Conservation (phyloP, 2,329 filamentous ascomycete genomes). For the Diaporthe citrichinensis region DNA sequence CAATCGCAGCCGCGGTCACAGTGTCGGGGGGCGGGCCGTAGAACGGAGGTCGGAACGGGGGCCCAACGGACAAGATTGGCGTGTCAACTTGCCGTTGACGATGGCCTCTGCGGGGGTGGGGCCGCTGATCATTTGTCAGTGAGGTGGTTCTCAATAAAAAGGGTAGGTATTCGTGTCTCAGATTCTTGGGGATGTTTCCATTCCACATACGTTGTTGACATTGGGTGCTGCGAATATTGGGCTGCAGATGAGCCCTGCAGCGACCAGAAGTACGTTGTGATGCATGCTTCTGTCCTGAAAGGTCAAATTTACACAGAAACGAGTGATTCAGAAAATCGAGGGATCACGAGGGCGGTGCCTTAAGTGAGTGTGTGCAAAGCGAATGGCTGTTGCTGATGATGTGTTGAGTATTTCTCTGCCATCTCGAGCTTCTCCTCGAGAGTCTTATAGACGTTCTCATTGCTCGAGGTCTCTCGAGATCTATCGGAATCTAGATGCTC, state of each 20-base stretch:
- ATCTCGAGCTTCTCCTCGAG: constrained; percentile 28
- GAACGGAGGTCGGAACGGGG: not conserved
- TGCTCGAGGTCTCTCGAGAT: not conserved
- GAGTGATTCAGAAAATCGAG: constrained; percentile 19
- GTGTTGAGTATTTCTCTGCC: not conserved
- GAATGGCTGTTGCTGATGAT: constrained; percentile 32
- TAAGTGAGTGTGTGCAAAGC: constrained; percentile 30
- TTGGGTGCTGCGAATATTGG: constrained; percentile 28
- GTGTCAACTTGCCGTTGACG: constrained; percentile 10
- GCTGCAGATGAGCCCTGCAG: constrained; percentile 16
- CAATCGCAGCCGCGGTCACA: not conserved
- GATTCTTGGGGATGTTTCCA: not conserved
- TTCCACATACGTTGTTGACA: constrained; percentile 15
- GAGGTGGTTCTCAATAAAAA: not conserved
- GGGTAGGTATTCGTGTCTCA: not conserved
- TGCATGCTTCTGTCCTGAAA: constrained; percentile 16
- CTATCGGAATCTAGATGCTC: constrained; percentile 4
- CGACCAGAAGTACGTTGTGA: constrained; percentile 24
- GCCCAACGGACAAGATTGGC: not conserved
- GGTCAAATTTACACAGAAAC: not conserved
- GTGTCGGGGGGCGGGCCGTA: not conserved
- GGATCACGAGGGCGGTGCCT: not conserved
- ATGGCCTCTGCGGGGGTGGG: not conserved
- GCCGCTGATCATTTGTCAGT: constrained; percentile 12
- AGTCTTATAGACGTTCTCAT: constrained; percentile 34